phyloP scores from a whole-genome alignment of 441 rosid species.

The Omphalea diandra region DNA sequence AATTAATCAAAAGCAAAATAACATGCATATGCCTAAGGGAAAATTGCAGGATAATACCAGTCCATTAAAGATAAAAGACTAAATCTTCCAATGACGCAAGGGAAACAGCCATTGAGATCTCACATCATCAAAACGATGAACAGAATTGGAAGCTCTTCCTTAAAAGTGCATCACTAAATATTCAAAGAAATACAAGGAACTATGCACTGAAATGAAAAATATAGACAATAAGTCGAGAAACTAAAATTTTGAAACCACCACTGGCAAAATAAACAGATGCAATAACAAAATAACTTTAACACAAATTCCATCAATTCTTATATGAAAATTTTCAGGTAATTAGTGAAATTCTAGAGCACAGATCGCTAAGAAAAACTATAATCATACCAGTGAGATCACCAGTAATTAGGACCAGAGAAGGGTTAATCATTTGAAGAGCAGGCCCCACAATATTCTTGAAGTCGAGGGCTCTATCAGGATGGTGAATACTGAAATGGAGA shows the following conservation, averaged over 20 bases:
- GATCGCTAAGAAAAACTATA: not conserved
- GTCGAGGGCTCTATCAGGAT: constrained; percentile 76
- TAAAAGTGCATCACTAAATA: too few species aligned
- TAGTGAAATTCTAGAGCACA: not conserved
- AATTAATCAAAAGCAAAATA: not conserved
- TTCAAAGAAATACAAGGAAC: not conserved
- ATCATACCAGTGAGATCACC: constrained; percentile 89
- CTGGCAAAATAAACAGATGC: not conserved
- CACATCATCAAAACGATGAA: not conserved
- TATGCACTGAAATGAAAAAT: not conserved
- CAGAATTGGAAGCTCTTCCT: not conserved
- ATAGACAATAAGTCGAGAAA: not conserved
- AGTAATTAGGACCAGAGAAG: constrained; percentile 81
- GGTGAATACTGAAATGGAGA: constrained; percentile 94
- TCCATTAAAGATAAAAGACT: not conserved
- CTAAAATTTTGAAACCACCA: not conserved
- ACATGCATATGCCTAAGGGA: not conserved
- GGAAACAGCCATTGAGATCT: not conserved
- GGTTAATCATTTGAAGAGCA: constrained; percentile 72
- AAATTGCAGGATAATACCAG: not conserved
- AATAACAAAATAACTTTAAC: not conserved
- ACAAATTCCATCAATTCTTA: not conserved
- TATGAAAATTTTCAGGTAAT: not conserved
- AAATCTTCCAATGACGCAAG: not conserved
- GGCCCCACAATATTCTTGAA: constrained; percentile 57